phyloP scores from a whole-genome alignment of 164 flowering plant genomes.

The Vitis rotundifolia region DNA sequence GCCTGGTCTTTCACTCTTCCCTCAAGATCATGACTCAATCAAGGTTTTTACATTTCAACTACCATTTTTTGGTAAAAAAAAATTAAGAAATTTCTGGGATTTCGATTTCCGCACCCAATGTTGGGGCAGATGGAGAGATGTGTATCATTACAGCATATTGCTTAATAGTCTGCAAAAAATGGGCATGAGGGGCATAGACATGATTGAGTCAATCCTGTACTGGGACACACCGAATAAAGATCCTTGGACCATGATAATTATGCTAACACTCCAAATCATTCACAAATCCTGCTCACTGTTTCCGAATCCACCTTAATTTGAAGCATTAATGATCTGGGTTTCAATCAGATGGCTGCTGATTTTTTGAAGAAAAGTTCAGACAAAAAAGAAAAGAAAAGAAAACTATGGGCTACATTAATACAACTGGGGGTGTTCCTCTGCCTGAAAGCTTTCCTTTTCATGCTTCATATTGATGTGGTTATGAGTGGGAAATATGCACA shows the following conservation, averaged over 20 bases:
- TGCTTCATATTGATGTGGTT: no score
- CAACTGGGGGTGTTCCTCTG: no score
- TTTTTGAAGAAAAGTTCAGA: background rate
- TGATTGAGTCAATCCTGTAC: constrained; percentile 21
- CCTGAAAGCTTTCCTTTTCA: no score
- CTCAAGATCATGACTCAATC: constrained; percentile 16
- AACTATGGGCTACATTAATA: no score
- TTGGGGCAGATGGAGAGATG: background rate
- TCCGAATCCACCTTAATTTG: background rate
- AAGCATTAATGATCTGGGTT: background rate
- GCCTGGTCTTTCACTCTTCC: constrained; percentile 4
- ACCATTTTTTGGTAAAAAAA: background rate
- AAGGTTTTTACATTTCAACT: background rate
- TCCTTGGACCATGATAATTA: constrained; percentile 23
- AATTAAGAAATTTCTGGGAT: constrained; percentile 3
- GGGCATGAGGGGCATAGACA: background rate
- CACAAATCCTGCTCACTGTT: constrained; percentile 12
- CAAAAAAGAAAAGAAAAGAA: no score
- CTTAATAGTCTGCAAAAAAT: background rate
- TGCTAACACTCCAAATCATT: constrained; percentile 21
- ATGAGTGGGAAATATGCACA: no score
- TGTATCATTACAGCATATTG: background rate
- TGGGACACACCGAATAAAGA: constrained; percentile 22
- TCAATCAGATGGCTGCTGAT: background rate
- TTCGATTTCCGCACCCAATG: no score